Conservation (phyloP, 345 rosid genomes). For the Dipteronia sinensis region DNA sequence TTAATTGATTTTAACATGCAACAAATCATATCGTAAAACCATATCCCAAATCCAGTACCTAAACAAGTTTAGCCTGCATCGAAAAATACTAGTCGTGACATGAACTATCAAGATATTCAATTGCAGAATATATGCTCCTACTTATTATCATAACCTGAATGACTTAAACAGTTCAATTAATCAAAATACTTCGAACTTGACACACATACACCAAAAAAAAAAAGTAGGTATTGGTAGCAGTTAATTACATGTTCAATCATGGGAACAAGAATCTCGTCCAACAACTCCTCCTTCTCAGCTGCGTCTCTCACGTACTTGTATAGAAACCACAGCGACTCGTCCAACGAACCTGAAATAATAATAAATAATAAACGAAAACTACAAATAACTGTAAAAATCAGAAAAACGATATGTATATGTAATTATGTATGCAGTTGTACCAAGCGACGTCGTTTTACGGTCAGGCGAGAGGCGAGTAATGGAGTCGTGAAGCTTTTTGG, state of each 20-base stretch:
- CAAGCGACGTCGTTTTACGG: constrained; percentile 45
- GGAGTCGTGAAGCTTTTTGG: constrained; percentile 67
- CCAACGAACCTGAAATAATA: constrained; percentile 54
- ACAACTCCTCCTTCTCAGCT: constrained; percentile 40
- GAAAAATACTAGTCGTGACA: neutral
- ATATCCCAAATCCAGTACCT: neutral
- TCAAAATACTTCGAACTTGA: neutral
- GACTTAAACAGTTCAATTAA: neutral
- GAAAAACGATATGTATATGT: neutral
- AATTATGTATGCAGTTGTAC: constrained; percentile 26
- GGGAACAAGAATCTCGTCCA: constrained; percentile 73
- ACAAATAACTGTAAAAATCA: neutral
- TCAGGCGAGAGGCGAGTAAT: constrained; percentile 49
- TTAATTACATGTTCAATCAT: constrained; percentile 62
- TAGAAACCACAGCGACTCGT: constrained; percentile 71
- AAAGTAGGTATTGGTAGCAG: neutral
- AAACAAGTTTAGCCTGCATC: neutral
- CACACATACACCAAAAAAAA: neutral
- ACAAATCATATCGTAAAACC: neutral
- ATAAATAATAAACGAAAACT: neutral
- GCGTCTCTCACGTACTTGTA: constrained; percentile 57
- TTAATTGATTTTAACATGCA: neutral
- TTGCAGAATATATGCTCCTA: no score
- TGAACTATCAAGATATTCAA: no score
- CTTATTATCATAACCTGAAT: neutral